These are phyloP conservation scores for Cercis canadensis DNA, from an alignment of 306 rosid genomes.

Conservation along the genomic window DNA sequence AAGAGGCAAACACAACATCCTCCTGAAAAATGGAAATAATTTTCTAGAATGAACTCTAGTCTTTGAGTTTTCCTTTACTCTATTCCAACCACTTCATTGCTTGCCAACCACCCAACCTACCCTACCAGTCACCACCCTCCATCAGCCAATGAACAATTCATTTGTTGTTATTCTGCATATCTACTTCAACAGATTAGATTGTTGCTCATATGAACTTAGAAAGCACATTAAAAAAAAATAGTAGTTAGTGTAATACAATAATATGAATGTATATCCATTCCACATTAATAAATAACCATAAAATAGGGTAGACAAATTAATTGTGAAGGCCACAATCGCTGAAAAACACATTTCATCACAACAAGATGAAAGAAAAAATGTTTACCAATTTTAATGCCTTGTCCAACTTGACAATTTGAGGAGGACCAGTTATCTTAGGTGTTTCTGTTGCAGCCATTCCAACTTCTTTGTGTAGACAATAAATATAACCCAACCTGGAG, in stretches of 20 bases:
- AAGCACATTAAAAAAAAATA: constrained; percentile 25
- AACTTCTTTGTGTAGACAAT: constrained; percentile 36
- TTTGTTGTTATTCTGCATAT: constrained; percentile 10
- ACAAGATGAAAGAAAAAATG: constrained; percentile 18
- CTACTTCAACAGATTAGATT: neutral
- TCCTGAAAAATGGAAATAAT: too few relatives aligned
- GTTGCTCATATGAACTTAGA: neutral
- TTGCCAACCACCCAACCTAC: too few relatives aligned
- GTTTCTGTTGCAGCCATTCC: constrained; percentile 52
- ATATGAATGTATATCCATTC: constrained; percentile 20
- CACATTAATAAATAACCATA: constrained; percentile 15
- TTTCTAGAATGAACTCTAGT: too few relatives aligned
- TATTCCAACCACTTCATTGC: too few relatives aligned
- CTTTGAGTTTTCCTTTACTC: too few relatives aligned
- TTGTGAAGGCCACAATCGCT: constrained; percentile 7
- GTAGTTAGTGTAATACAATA: constrained; percentile 9
- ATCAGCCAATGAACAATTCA: too few relatives aligned
- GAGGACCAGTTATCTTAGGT: constrained; percentile 46
- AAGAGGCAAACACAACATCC: too few relatives aligned
- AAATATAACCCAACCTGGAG: neutral
- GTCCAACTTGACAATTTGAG: constrained; percentile 70
- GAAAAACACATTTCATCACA: neutral
- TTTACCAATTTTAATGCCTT: constrained; percentile 80
- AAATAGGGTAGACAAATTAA: constrained; percentile 1
- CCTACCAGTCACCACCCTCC: too few relatives aligned